Evolutionary conservation across 2,329 filamentous ascomycete species (phyloP), one percentile per base, ranked within the genome.

Genomic region (Pseudogymnoascus sp.): DNA sequence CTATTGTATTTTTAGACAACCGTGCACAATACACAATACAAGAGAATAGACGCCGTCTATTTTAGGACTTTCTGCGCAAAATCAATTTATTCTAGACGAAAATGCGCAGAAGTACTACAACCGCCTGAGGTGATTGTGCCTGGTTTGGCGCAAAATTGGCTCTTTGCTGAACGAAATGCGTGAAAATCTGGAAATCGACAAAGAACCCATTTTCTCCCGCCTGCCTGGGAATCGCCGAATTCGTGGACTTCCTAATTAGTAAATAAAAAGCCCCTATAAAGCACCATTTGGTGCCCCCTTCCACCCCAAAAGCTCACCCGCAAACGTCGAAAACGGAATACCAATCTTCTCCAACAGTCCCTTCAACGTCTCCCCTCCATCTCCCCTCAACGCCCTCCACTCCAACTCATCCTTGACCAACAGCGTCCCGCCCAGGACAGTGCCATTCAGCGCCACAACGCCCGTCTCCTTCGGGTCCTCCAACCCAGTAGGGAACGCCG

Each of bases 371-470:
- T 58, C 65, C 6, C 50, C 50, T n/a, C n/a, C n/a, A n/a, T 71
- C 70, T 7, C 65, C 64, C 61, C 74, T 73, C 58, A 87, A 65
- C 0, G 76, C 77, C 62, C 83, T 74, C 82, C 82, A 86, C 70
- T 86, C 83, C 2, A 69, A 72, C 66, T 81, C 72, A 28, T 70
- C 82, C 73, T 86, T 87, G 14, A 87, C 84, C 60, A 87, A 72
- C 25, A 83, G 81, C 8, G 84, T 87, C 6, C 84, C 84, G 8
- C 83, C 84, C 64, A 87, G 70, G n/a, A 87, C 71, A 0, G 84
- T 86, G 2, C 84, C 84, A 60, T 87, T 87, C 34, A 87, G 71
- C 16, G 79, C 73, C 32, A 85, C 62, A 22, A 67, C 70, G 0
- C 81, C 81, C 1, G 75, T 69, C 7, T 70, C 64, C 1, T 71